Evolutionary conservation across 352 stramenopile species (phyloP), one percentile per base, ranked within the genome.

Genomic region (Ophiocytium majus): DNA sequence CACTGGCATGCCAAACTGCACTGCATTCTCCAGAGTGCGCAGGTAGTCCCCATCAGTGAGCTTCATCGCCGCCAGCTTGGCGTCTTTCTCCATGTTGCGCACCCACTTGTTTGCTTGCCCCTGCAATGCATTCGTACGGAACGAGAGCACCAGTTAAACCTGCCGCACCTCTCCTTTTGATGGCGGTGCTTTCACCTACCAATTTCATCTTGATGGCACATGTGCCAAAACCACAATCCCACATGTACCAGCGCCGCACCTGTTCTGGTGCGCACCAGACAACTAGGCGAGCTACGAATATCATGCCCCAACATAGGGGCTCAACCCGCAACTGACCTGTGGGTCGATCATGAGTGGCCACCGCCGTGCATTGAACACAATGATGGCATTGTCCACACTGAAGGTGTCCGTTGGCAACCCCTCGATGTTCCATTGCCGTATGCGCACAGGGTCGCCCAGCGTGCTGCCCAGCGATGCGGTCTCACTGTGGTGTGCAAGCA

Each of bases 301-400:
- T n/a, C n/a, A n/a, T n/a, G n/a, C n/a, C n/a, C n/a, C n/a, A n/a
- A n/a, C n/a, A n/a, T n/a, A n/a, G n/a, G n/a, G n/a, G n/a, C n/a
- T n/a, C n/a, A n/a, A n/a, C n/a, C n/a, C n/a, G n/a, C n/a, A n/a
- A n/a, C n/a, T n/a, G n/a, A 94, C 94, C 76, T 98, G 95, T 0
- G 95, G 95, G 78, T 98, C 95, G 75, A 98, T 98, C 93, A 98
- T 96, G 14, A 98, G 85, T 10, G 95, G 95, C 95, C 95, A 98
- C 14, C 95, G 92, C 17, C 95, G 90, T 10, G 95, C 94, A 84
- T 97, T 98, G 83, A 98, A 97, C 10, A 97, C 91, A 23, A 98
- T 93, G 81, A 98, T 98, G 31, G 93, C 95, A 79, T 98, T 98
- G 84, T 98, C 95, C 9, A 98, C 91, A 0, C 92, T 97, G 84